These are phyloP conservation scores for Kalmusia sp. DNA, from an alignment of 2,329 filamentous ascomycete genomes.

Conservation along the genomic window DNA sequence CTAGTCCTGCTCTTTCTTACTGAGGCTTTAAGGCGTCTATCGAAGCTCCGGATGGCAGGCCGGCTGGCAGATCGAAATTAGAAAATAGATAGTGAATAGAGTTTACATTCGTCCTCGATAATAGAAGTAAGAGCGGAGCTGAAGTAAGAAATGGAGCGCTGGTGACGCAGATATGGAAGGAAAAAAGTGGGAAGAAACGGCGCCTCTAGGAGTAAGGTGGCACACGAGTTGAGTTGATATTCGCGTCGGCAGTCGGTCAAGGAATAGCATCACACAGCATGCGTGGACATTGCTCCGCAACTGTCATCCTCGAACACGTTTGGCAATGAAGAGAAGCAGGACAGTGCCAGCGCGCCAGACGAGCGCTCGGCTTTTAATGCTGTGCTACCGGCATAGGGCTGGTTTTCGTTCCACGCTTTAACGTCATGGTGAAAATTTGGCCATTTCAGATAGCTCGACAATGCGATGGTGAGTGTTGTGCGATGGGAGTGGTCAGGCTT, in stretches of 20 bases:
- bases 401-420: conserved; percentile 27
- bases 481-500: conserved; percentile 21
- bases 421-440: conserved; percentile 24
- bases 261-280: conserved; percentile 25
- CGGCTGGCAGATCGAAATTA: conserved; percentile 7
- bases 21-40: neutral
- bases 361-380: conserved; percentile 38
- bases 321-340: conserved; percentile 13
- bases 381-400: conserved; percentile 31
- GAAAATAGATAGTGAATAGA: conserved; percentile 4
- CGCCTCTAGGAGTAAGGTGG: conserved; percentile 5
- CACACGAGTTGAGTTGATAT: conserved; percentile 27
- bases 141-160: conserved; percentile 4
- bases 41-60: conserved; percentile 4
- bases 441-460: conserved; percentile 16
- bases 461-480: conserved; percentile 31
- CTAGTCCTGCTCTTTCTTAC: conserved; percentile 1
- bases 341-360: conserved; percentile 4
- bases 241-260: conserved; percentile 10
- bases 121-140: conserved; percentile 7
- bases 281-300: conserved; percentile 27
- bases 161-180: conserved; percentile 1
- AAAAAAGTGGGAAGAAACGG: conserved; percentile 2
- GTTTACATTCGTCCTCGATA: conserved; percentile 8
- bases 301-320: conserved; percentile 29